Percentiles rank a stretch among this genome's conserved stretches.
phyloP scores from a whole-genome alignment of 192 early-diverging fungal genomes.

The Coemansia sp. region DNA sequence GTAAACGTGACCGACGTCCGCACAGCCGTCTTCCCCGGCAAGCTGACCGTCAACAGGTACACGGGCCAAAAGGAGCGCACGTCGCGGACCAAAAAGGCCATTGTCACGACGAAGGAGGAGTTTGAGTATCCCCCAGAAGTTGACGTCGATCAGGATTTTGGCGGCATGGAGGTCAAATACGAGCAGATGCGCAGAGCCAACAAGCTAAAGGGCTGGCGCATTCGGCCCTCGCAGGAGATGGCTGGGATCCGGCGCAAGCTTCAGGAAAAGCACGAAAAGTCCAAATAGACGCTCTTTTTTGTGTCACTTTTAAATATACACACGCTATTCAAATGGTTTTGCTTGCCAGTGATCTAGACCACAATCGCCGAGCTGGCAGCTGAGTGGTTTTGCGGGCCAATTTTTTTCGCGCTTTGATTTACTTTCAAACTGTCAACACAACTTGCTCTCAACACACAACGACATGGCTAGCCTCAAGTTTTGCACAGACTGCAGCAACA shows the following conservation, averaged over 20 bases:
- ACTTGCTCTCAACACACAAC: background rate
- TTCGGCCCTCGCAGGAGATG: conserved; percentile 23
- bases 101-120: conserved; percentile 67
- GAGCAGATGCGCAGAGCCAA: conserved; percentile 24
- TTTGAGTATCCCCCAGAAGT: conserved; percentile 60
- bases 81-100: conserved; percentile 63
- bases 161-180: conserved; percentile 28
- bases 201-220: conserved; percentile 52
- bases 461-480: conserved; percentile 47
- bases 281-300: background rate
- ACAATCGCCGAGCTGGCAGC: background rate
- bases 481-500: conserved; percentile 65
- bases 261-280: conserved; percentile 1
- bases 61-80: conserved; percentile 33
- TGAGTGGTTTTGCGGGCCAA: background rate
- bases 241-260: conserved; percentile 16
- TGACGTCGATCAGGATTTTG: conserved; percentile 46
- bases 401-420: background rate
- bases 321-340: no score
- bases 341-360: background rate
- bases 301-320: no score
- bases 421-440: background rate
- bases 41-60: conserved; percentile 31
- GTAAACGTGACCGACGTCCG: conserved; percentile 81
- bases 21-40: conserved; percentile 83